phyloP scores from a whole-genome alignment of 2,329 filamentous ascomycete species.

The Aspergillus tamarii region DNA sequence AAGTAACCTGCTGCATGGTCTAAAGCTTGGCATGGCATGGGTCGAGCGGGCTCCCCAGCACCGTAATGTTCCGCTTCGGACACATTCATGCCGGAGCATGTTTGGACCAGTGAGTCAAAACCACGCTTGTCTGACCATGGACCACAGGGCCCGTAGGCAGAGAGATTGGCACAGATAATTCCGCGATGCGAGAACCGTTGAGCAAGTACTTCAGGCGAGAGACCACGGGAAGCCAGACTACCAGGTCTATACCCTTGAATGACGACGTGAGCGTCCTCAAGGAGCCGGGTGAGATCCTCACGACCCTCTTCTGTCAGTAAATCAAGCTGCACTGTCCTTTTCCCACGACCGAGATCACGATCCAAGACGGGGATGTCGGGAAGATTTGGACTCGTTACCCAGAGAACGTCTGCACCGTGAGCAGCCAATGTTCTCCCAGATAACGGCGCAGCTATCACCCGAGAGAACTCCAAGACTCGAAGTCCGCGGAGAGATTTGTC shows the following conservation, averaged over 20 bases:
- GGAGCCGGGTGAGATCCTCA: slow-evolving; percentile 31
- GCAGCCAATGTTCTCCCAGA: slow-evolving; percentile 42
- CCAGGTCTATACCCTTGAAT: slow-evolving; percentile 54
- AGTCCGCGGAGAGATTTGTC: slow-evolving; percentile 46
- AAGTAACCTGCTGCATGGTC: slow-evolving; percentile 61
- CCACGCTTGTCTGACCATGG: slow-evolving; percentile 54
- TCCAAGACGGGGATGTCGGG: slow-evolving; percentile 41
- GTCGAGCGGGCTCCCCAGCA: slow-evolving; percentile 43
- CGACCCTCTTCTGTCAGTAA: slow-evolving; percentile 30
- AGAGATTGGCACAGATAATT: slow-evolving; percentile 56
- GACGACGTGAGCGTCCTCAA: slow-evolving; percentile 46
- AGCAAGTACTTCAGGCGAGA: slow-evolving; percentile 44
- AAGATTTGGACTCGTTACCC: slow-evolving; percentile 41
- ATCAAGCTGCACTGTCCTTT: slow-evolving; percentile 42
- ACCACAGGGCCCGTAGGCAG: slow-evolving; percentile 55
- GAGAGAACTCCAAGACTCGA: slow-evolving; percentile 41
- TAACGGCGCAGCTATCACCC: slow-evolving; percentile 45
- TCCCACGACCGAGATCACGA: slow-evolving; percentile 42
- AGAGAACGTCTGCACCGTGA: slow-evolving; percentile 47
- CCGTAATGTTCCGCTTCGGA: slow-evolving; percentile 56
- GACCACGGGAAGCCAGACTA: slow-evolving; percentile 49
- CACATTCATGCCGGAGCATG: slow-evolving; percentile 59
- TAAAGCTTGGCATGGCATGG: slow-evolving; percentile 58
- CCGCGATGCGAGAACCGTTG: slow-evolving; percentile 41
- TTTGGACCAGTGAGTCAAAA: slow-evolving; percentile 61